Evolutionary conservation across 1,139 yeast genomes (phyloP).

Genomic region (Pneumocystis canis): DNA sequence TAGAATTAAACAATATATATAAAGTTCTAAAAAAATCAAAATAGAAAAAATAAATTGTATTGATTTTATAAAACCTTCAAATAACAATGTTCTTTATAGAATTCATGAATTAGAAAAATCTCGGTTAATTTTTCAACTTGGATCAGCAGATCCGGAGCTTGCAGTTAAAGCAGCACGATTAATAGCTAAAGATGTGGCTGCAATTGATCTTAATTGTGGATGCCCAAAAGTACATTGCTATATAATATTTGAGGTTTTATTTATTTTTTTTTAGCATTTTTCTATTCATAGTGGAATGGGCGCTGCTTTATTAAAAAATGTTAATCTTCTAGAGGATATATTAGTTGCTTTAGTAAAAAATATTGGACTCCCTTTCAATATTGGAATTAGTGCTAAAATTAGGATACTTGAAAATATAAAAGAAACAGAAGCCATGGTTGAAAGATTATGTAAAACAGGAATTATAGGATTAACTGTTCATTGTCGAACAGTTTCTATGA

Average conservation of each 20-base stretch:
- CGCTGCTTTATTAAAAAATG: constrained; percentile 72
- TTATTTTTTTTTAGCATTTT: constrained; percentile 18
- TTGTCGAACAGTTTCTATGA: constrained; percentile 78
- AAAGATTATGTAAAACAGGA: constrained; percentile 60
- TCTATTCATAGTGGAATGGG: constrained; percentile 94
- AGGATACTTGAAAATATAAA: constrained; percentile 50
- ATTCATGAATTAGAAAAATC: constrained; percentile 41
- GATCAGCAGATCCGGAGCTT: constrained; percentile 65
- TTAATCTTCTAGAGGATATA: constrained; percentile 60
- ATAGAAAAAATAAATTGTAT: constrained; percentile 22
- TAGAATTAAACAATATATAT: neutral
- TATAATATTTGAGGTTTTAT: neutral
- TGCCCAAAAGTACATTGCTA: constrained; percentile 50
- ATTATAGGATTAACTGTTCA: constrained; percentile 74
- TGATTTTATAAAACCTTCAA: constrained; percentile 28
- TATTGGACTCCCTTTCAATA: constrained; percentile 61
- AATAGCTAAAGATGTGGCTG: constrained; percentile 75
- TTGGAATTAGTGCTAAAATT: constrained; percentile 83
- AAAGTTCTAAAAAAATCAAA: neutral
- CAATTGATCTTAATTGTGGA: constrained; percentile 87
- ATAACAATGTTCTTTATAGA: constrained; percentile 45
- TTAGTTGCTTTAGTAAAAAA: constrained; percentile 51
- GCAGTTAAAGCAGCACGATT: constrained; percentile 78
- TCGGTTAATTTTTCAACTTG: constrained; percentile 67
- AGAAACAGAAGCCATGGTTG: constrained; percentile 49